Base-by-base conservation (phyloP, 2,329 filamentous ascomycete species). In the Fusarium pininemorale region DNA sequence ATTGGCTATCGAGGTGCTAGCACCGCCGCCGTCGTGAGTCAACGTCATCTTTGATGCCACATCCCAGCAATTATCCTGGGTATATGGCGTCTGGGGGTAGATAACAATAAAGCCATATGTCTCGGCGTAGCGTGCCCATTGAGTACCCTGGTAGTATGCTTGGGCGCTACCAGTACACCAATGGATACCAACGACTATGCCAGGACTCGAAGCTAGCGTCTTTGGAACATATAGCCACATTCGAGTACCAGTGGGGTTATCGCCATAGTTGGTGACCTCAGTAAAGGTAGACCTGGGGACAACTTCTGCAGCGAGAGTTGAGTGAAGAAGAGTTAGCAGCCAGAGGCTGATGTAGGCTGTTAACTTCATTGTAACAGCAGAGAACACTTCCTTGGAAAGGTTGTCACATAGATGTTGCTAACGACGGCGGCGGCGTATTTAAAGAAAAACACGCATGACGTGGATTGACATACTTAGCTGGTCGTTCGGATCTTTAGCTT, bases 141-240 rank as follows among this genome's bases (percentile, higher is more conserved):
- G 84, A 2, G 85, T 86, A 66, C 84, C 84, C 26, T 77, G 81
- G 76, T 86, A 88, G 80, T 87, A 90, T 11, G 83, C 85, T 64
- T 84, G 80, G 1, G 86, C 89, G 1, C 85, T 87, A 15, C 89
- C 89, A 28, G 81, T 83, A 80, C 90, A 91, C 80, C 87, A 89
- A 81, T 90, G 86, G 66, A 88, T 83, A 6, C 86, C 88, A 7
- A 90, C 86, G 26, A 90, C 80, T 42, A 91, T 83, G 4, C 83
- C 83, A 0, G 87, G 87, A 16, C 82, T 85, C 4, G 84, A 75
- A 2, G 79, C 78, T 11, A 85, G 75, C 14, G 75, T 82, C 60
- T 81, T 78, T 5, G 83, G 83, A 11, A 82, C 79, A 51, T 80
- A 81, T 15, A 87, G 56, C 35, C 66, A 76, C 73, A 76, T 75